phyloP scores from a whole-genome alignment of 495 filamentous ascomycete genomes.

The Podospora didyma region DNA sequence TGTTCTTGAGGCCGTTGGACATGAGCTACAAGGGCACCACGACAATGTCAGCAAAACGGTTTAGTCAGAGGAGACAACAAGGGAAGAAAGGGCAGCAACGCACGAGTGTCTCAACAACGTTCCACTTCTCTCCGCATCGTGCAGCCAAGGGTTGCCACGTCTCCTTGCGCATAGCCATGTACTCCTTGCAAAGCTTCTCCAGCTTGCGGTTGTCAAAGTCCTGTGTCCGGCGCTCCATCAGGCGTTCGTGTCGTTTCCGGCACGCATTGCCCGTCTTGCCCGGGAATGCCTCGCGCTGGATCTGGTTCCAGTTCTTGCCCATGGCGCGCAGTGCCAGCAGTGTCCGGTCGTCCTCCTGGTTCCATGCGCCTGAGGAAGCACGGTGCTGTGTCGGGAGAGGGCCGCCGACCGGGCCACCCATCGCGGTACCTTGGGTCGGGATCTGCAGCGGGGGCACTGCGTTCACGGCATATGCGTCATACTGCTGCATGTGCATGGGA shows the following conservation, averaged over 20 bases:
- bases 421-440: slow-evolving; percentile 18
- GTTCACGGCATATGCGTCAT: slow-evolving; percentile 38
- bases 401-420: slow-evolving; percentile 30
- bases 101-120: slow-evolving; percentile 66
- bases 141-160: slow-evolving; percentile 66
- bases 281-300: slow-evolving; percentile 64
- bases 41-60: slow-evolving; percentile 1
- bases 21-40: slow-evolving; percentile 42
- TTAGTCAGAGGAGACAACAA: slow-evolving; percentile 2
- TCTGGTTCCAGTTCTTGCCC: slow-evolving; percentile 69
- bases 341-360: slow-evolving; percentile 57
- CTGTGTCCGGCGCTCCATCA: slow-evolving; percentile 62
- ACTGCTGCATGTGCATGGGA: slow-evolving; percentile 22
- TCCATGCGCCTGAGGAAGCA: slow-evolving; percentile 58
- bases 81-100: slow-evolving; percentile 14
- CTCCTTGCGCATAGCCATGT: slow-evolving; percentile 63
- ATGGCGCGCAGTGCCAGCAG: slow-evolving; percentile 58
- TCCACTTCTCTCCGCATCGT: slow-evolving; percentile 64
- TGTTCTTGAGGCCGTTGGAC: slow-evolving; percentile 56
- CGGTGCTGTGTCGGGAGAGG: slow-evolving; percentile 39
- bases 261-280: slow-evolving; percentile 73
- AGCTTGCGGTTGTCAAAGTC: slow-evolving; percentile 67
- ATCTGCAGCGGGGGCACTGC: slow-evolving; percentile 33
- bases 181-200: slow-evolving; percentile 61
- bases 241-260: slow-evolving; percentile 70